Base-by-base conservation (phyloP, 805 yeast species). In the Helenozyma baotianmanensis region DNA sequence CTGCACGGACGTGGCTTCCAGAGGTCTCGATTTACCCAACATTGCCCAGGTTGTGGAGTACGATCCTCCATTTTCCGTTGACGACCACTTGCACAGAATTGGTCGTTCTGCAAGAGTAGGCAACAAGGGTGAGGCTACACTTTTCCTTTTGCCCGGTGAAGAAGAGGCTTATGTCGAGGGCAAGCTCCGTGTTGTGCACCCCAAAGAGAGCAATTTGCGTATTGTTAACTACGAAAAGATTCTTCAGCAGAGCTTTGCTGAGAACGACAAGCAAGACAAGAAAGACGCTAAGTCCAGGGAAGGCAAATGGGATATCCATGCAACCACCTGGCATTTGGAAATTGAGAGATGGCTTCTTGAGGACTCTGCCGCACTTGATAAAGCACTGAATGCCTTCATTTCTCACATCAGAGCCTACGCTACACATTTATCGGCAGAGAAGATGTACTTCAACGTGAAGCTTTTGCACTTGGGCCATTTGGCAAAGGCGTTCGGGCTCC, bases 31-130 rank as follows among this genome's bases (percentile, higher is more conserved):
- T 68, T 64, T 92, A 36, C 95, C 96, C 2, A 72, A 77, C 31
- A 86, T 92, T 38, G 76, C 92, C 27, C 76, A 81, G 29, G 96
- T 92, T 21, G 70, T 92, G 13, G 98, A 92, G 57, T 82, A 80
- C 48, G 99, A 92, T 54, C 96, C 99, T 2, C 96, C 98, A 4
- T 89, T 90, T 52, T 74, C 92, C 1, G 70, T 87, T 4, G 97
- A 88, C 42, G 99, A 92, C 54, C 98, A 92, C 69, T 66, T 92
- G 38, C 99, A 92, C 59, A 74, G 99, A 59, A 85, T 89, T 35
- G 99, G 99, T 33, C 79, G 99, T 66, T 88, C 97, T 9, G 99
- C 99, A 7, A 80, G 99, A 64, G 95, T 94, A n/a, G 98, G 98
- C 42, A 73, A 78, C 27, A 59, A 65, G 24, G 99, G 99, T 56